Conservation (phyloP, 148 eudicot genomes). For the Cornus kousa region DNA sequence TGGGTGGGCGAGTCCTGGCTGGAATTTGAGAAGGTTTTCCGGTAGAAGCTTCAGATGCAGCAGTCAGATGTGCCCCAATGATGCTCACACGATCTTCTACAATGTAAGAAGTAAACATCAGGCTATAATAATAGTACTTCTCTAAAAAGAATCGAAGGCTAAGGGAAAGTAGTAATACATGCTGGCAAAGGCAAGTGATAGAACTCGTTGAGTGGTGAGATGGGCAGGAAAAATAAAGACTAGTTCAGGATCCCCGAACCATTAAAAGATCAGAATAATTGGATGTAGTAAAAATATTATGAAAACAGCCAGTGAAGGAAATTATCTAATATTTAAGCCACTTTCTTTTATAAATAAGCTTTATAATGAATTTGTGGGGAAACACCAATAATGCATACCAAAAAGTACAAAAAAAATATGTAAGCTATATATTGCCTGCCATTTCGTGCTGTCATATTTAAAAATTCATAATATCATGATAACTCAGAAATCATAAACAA, state of each 20-base stretch:
- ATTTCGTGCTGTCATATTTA: background rate
- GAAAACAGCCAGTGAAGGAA: background rate
- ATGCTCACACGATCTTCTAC: constrained; percentile 89
- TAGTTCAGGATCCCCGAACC: background rate
- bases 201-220: background rate
- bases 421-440: background rate
- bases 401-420: background rate
- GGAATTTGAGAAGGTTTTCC: constrained; percentile 33
- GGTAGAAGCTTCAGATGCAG: constrained; percentile 34
- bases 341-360: background rate
- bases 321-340: too few relatives aligned
- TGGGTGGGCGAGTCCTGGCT: constrained; percentile 76
- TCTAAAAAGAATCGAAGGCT: background rate
- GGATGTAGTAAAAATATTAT: background rate
- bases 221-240: background rate
- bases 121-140: background rate
- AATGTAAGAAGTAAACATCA: constrained; percentile 24
- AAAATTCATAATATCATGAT: background rate
- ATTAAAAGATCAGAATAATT: background rate
- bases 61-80: constrained; percentile 68
- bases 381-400: background rate
- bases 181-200: background rate
- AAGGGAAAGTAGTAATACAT: background rate
- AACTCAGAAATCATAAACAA: background rate
- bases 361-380: background rate